Base-by-base conservation (phyloP, 148 eudicot species). In the Suaeda aralocaspica region DNA sequence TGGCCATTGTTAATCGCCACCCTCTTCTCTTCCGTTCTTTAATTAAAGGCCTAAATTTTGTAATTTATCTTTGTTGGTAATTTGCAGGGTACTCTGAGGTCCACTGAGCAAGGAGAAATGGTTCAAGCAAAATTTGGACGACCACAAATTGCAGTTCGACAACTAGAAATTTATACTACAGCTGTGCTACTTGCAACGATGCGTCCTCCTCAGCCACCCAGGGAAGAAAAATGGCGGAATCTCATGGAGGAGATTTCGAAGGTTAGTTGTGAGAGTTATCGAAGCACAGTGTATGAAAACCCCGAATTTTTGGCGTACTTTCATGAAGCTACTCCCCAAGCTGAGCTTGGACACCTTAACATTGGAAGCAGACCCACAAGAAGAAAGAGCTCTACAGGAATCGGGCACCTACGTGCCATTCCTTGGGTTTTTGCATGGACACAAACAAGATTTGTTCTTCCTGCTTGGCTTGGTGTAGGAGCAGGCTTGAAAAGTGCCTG, bases 391-490 rank as follows among this genome's bases (percentile, higher is more conserved):
- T 66, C 93, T 2, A 80, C 72, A 13, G 96, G 82, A 21, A 90
- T 89, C 2, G 86, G 88, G 3, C 84, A 89, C 66, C 91, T 92
- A 31, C 85, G 96, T 0, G 93, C 96, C 46, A 89, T 89, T 25
- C 98, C 98, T n/a, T 92, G 96, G 98, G 67, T 92, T 18, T 92
- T 92, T 36, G 96, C 98, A 0, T 89, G 96, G 98, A 92, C 98
- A 31, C 98, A 89, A 62, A 92, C 98, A 8, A 69, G 98, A 53
- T 86, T 89, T 64, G 90, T 89, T 55, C 91, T 92, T 52, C 98
- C 98, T 12, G 82, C 98, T 59, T 89, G 97, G 96, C 91, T 89
- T 10, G 97, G 96, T 55, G 93, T 92, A 42, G 98, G 98, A 53
- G 87, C 91, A 0, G 98, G 96, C 46, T 68, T 92, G 34, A 80